These are phyloP conservation scores for Boeremia exigua DNA, from an alignment of 2,329 filamentous ascomycete species.

Conservation along the genomic window DNA sequence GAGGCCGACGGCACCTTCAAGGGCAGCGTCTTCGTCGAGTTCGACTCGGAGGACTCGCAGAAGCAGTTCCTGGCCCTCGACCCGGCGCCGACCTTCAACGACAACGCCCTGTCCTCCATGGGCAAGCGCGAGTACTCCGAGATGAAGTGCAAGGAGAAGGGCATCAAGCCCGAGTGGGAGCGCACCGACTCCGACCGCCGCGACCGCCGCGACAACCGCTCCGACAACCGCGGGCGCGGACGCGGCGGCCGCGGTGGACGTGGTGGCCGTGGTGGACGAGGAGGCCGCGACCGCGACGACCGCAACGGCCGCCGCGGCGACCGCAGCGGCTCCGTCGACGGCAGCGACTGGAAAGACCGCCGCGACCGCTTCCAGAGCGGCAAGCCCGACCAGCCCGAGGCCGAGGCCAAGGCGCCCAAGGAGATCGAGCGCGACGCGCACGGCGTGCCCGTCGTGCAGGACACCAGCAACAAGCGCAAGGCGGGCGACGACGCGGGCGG, in stretches of 20 bases:
- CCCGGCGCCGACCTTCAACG: constrained; percentile 84
- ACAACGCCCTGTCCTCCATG: constrained; percentile 78
- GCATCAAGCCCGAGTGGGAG: constrained; percentile 52
- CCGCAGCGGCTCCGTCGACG: constrained; percentile 32
- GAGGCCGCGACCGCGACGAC: constrained; percentile 24
- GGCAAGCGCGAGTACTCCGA: constrained; percentile 84
- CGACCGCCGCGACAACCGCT: constrained; percentile 17
- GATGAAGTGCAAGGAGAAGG: constrained; percentile 55
- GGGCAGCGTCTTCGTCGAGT: constrained; percentile 95
- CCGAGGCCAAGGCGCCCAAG: constrained; percentile 7
- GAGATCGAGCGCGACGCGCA: constrained; percentile 33
- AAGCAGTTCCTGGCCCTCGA: constrained; percentile 81
- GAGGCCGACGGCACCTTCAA: constrained; percentile 77
- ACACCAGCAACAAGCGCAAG: constrained; percentile 45
- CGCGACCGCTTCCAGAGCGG: constrained; percentile 45
- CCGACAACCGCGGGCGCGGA: constrained; percentile 37
- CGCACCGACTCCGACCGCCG: constrained; percentile 37
- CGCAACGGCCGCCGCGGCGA: constrained; percentile 32
- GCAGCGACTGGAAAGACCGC: constrained; percentile 37
- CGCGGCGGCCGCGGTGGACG: constrained; percentile 37
- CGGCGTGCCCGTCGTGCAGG: constrained; percentile 37
- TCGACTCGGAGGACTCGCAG: constrained; percentile 77
- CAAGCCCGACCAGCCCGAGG: constrained; percentile 31
- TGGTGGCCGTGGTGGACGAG: constrained; percentile 36
- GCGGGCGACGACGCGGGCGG: constrained; percentile 29